Percentiles rank a stretch among this genome's conserved stretches.
Conservation (phyloP, 768 basidiomycete species). For the Boletus patriciae region DNA sequence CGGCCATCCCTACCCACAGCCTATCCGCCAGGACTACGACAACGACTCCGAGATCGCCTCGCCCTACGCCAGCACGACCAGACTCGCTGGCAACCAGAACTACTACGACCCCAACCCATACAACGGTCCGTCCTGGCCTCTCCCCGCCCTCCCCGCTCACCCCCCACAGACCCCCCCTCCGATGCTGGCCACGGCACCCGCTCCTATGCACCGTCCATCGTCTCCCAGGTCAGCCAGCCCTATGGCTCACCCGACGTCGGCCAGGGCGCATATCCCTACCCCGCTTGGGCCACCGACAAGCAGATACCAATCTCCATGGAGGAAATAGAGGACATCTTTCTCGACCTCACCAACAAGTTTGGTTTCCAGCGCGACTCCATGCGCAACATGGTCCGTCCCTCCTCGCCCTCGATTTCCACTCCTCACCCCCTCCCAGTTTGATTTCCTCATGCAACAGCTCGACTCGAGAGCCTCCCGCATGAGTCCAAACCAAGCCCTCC, state of each 20-base stretch:
- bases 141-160: not conserved
- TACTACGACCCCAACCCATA: conserved; percentile 32
- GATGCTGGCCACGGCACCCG: conserved; percentile 36
- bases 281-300: conserved; percentile 91
- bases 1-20: conserved; percentile 36
- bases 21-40: conserved; percentile 41
- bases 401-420: not conserved
- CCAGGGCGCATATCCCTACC: conserved; percentile 70
- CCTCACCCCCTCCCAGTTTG: conserved; percentile 58
- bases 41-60: conserved; percentile 53
- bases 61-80: conserved; percentile 58
- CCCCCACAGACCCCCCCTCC: conserved; percentile 23
- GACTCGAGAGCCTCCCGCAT: conserved; percentile 98
- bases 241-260: conserved; percentile 60
- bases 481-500: conserved; percentile 92
- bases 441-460: conserved; percentile 96
- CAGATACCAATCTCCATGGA: conserved; percentile 97
- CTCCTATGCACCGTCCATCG: conserved; percentile 57
- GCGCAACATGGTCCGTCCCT: conserved; percentile 79
- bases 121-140: conserved; percentile 15
- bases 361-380: conserved; percentile 96
- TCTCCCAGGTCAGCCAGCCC: conserved; percentile 59
- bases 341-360: conserved; percentile 98
- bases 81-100: conserved; percentile 48
- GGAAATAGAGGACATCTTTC: conserved; percentile 98